Conservation (phyloP, 2,329 filamentous ascomycete genomes). For the Aaosphaeria pasadenensis region DNA sequence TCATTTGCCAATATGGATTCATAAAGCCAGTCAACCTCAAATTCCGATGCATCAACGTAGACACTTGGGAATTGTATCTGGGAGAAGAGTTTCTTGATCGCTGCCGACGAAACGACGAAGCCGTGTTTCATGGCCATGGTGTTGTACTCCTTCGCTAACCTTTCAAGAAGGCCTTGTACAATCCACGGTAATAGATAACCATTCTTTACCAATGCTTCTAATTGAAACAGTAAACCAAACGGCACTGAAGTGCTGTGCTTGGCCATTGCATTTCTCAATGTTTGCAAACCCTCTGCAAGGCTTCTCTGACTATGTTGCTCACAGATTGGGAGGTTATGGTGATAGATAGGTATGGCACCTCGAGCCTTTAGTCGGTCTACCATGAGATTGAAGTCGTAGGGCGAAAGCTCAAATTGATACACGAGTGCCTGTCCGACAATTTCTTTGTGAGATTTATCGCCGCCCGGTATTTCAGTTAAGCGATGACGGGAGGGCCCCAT, state of each 20-base stretch:
- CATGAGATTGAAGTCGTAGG: slow-evolving; percentile 5
- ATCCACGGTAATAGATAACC: slow-evolving; percentile 8
- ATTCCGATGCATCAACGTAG: slow-evolving; percentile 3
- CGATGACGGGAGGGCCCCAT: not conserved
- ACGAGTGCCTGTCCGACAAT: slow-evolving; percentile 46
- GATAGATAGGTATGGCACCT: slow-evolving; percentile 6
- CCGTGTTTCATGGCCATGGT: not conserved
- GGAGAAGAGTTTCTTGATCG: slow-evolving; percentile 7
- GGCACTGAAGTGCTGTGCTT: slow-evolving; percentile 33
- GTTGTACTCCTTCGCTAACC: not conserved
- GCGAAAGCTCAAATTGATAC: slow-evolving; percentile 39
- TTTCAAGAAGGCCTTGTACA: slow-evolving; percentile 4
- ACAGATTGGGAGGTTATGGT: not conserved
- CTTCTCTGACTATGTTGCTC: not conserved
- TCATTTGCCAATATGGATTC: slow-evolving; percentile 4
- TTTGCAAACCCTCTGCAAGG: not conserved
- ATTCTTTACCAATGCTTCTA: slow-evolving; percentile 65
- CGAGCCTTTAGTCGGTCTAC: slow-evolving; percentile 5
- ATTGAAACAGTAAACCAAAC: slow-evolving; percentile 61
- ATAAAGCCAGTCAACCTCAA: slow-evolving; percentile 7
- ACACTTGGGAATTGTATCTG: slow-evolving; percentile 7
- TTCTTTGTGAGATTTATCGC: slow-evolving; percentile 25
- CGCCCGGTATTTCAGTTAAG: not conserved
- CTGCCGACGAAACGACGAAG: not conserved
- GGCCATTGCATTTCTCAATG: slow-evolving; percentile 1